Base-by-base conservation (phyloP, 2,329 filamentous ascomycete species). In the Aquanectria penicillioides region DNA sequence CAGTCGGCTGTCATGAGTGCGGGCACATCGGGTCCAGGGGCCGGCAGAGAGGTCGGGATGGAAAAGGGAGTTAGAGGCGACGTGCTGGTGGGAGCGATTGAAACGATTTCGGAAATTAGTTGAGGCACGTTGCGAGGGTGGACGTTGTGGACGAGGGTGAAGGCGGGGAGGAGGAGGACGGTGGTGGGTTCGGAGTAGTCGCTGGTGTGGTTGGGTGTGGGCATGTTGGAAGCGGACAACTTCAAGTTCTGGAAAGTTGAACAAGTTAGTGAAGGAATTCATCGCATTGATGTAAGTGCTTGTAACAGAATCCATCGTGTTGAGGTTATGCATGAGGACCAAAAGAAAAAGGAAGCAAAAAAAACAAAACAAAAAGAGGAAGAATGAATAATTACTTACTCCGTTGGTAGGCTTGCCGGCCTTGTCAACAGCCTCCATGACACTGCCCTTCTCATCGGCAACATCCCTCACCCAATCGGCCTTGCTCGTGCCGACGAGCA, bases 401-500 rank as follows among this genome's bases (percentile, higher is more conserved):
- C 91, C 91, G 63, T 91, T 92, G 22, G 75, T 82, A 1, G 89
- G 89, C 72, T 82, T 83, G 10, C 81, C 78, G 1, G 82, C 81
- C 51, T 80, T 79, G 12, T 77, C 84, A 67, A 94, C 84, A 2
- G 90, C 91, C 78, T 93, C 82, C 91, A 94, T 94, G 26, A 94
- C 84, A 72, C 89, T 93, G 6, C 90, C 91, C 76, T 91, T 89
- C 81, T 98, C 95, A 72, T 98, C 91, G 55, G 86, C 87, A 40
- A 97, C 92, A 78, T 97, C 90, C 59, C 92, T 80, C 71, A 94
- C 90, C 95, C 95, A 99, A 77, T 99, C 95, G 22, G 89, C 85
- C 85, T 97, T 97, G 61, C 93, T 92, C n/a, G 95, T 99, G 20
- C 93, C 95, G 13, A 98, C 93, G 26, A 99, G 80, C 61, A 97